phyloP scores from a whole-genome alignment of 352 stramenopile genomes.

The Phytophthora nicotianae region DNA sequence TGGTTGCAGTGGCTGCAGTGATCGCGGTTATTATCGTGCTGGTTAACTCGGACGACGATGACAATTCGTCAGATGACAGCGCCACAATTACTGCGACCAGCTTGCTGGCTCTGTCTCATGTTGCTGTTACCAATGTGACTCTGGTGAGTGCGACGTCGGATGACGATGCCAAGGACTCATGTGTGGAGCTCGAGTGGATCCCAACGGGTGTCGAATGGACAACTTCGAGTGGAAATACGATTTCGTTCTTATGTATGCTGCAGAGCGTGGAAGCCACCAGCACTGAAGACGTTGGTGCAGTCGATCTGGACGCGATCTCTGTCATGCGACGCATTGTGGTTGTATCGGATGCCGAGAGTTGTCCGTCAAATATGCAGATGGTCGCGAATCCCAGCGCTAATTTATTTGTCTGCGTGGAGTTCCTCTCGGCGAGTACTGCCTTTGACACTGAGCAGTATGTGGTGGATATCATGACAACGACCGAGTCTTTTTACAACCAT shows the following conservation, averaged over 20 bases:
- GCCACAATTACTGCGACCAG: slow-evolving; percentile 2
- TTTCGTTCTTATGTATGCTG: slow-evolving; percentile 39
- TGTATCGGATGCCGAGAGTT: slow-evolving; percentile 18
- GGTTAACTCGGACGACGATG: slow-evolving; percentile 18
- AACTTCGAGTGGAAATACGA: slow-evolving; percentile 26
- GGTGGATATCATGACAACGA: slow-evolving; percentile 50
- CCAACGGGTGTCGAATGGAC: slow-evolving; percentile 42
- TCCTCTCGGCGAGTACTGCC: slow-evolving; percentile 15
- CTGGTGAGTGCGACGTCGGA: slow-evolving; percentile 22
- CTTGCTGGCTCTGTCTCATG: slow-evolving; percentile 19
- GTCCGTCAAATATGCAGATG: slow-evolving; percentile 31
- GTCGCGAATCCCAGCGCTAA: slow-evolving; percentile 26
- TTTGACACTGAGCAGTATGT: slow-evolving; percentile 44
- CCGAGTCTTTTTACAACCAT: slow-evolving; percentile 53
- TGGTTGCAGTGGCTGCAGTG: slow-evolving; percentile 23
- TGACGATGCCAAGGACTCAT: slow-evolving; percentile 31
- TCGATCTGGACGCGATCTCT: slow-evolving; percentile 24
- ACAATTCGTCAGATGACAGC: slow-evolving; percentile 4
- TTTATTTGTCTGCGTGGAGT: slow-evolving; percentile 41
- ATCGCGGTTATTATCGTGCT: slow-evolving; percentile 29
- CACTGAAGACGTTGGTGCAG: slow-evolving; percentile 20
- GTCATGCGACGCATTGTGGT: slow-evolving; percentile 33
- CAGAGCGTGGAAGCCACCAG: slow-evolving; percentile 24
- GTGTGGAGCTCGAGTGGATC: slow-evolving; percentile 32
- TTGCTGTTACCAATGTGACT: slow-evolving; percentile 31